These are phyloP conservation scores for Coniochaeta ligniaria DNA, from an alignment of 2,329 filamentous ascomycete genomes.

Conservation along the genomic window DNA sequence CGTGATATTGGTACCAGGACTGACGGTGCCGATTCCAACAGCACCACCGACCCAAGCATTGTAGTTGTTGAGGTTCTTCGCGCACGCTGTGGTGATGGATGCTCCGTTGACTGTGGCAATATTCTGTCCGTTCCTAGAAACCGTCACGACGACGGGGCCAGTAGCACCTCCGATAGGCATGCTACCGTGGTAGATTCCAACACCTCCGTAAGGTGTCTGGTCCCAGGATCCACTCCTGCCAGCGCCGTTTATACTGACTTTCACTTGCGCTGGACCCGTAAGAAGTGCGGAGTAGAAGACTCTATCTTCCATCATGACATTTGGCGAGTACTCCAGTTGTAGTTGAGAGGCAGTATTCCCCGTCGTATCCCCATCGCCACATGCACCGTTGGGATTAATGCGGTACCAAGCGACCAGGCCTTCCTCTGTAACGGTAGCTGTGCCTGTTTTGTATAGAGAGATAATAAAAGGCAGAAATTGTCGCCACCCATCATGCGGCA, in stretches of 20 bases:
- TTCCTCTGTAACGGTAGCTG: slow-evolving; percentile 20
- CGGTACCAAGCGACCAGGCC: slow-evolving; percentile 26
- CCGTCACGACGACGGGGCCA: slow-evolving; percentile 17
- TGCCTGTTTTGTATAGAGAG: slow-evolving; percentile 36
- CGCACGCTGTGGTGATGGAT: slow-evolving; percentile 17
- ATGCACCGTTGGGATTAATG: slow-evolving; percentile 16
- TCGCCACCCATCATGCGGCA: slow-evolving; percentile 44
- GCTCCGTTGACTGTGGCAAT: slow-evolving; percentile 16
- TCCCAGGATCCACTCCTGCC: slow-evolving; percentile 14
- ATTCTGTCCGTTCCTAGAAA: slow-evolving; percentile 14
- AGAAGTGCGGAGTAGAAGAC: slow-evolving; percentile 28
- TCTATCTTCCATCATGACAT: slow-evolving; percentile 11
- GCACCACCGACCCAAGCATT: slow-evolving; percentile 27
- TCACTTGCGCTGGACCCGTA: slow-evolving; percentile 17
- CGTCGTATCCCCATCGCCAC: slow-evolving; percentile 22
- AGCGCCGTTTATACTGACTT: slow-evolving; percentile 21
- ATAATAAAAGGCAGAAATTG: slow-evolving; percentile 42
- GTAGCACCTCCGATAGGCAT: slow-evolving; percentile 14
- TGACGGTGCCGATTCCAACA: neutral
- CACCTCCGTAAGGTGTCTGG: slow-evolving; percentile 17
- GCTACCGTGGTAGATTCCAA: slow-evolving; percentile 25
- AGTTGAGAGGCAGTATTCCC: slow-evolving; percentile 19
- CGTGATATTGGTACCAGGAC: neutral
- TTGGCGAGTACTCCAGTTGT: slow-evolving; percentile 14
- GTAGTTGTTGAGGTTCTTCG: slow-evolving; percentile 21